These are phyloP conservation scores for Typha latifolia DNA, from an alignment of 176 grass and related monocot species.

Conservation along the genomic window DNA sequence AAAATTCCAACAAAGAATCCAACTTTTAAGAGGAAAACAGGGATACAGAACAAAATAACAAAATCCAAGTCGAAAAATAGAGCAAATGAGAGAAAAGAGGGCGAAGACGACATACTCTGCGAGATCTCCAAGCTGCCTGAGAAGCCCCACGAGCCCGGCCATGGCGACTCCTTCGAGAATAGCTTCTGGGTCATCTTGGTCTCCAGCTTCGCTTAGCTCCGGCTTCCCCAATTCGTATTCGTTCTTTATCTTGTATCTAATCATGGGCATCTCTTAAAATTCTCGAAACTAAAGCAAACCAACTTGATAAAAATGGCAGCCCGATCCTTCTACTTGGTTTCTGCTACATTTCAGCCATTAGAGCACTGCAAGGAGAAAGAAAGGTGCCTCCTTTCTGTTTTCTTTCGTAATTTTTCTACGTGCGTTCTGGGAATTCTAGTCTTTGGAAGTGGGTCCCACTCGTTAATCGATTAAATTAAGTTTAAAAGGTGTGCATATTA, in stretches of 20 bases:
- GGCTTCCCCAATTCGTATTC: slow-evolving; percentile 63
- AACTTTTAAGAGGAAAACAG: not conserved
- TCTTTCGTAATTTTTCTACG: slow-evolving; percentile 13
- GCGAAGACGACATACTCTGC: slow-evolving; percentile 41
- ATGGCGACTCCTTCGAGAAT: slow-evolving; percentile 82
- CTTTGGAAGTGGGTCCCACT: slow-evolving; percentile 13
- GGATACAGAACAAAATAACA: not conserved
- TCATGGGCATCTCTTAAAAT: slow-evolving; percentile 40
- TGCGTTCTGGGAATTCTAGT: slow-evolving; percentile 4
- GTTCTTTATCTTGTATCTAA: slow-evolving; percentile 55
- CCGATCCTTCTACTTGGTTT: slow-evolving; percentile 10
- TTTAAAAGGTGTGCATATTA: not conserved
- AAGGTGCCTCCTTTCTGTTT: slow-evolving; percentile 16
- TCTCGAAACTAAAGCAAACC: not conserved
- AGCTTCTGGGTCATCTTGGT: slow-evolving; percentile 65
- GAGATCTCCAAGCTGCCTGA: slow-evolving; percentile 87
- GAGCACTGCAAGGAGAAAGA: slow-evolving; percentile 3
- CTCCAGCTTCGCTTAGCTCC: slow-evolving; percentile 40
- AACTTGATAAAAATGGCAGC: no score
- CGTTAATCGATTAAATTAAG: slow-evolving; percentile 16
- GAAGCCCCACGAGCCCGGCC: slow-evolving; percentile 72
- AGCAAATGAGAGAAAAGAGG: not conserved
- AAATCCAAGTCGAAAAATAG: not conserved
- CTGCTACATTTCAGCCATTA: slow-evolving; percentile 19
- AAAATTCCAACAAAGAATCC: not conserved